Conservation (phyloP, 148 eudicot species). For the Rhododendron simsii region DNA sequence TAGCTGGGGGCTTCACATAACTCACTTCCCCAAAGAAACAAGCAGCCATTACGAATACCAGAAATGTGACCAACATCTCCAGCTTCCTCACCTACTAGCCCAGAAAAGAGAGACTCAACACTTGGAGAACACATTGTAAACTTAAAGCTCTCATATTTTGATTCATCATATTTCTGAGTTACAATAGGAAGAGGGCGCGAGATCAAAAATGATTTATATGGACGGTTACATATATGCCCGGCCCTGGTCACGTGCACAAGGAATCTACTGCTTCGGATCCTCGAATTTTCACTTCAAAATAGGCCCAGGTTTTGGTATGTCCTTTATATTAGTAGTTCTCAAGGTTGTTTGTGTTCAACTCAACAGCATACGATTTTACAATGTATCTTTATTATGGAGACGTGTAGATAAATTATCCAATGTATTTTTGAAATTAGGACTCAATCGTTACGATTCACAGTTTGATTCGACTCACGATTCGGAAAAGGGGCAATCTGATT, state of each 20-base stretch:
- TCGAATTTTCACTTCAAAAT: not conserved
- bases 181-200: not conserved
- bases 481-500: too few species aligned
- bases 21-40: slow-evolving; percentile 72
- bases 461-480: too few species aligned
- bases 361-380: too few species aligned
- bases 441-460: too few species aligned
- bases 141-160: not conserved
- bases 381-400: too few species aligned
- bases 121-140: not conserved
- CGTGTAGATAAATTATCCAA: not conserved
- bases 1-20: slow-evolving; percentile 53
- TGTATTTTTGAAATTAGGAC: too few species aligned
- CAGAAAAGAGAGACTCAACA: not conserved
- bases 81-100: slow-evolving; percentile 57
- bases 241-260: too few species aligned
- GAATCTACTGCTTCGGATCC: not conserved
- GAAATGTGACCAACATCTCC: slow-evolving; percentile 49
- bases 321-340: too few species aligned
- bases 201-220: not conserved
- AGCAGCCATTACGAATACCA: slow-evolving; percentile 65
- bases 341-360: too few species aligned
- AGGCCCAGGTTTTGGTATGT: too few species aligned
- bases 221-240: too few species aligned
- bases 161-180: not conserved